Evolutionary conservation across 2,329 filamentous ascomycete species (phyloP).

Genomic region (Emmonsiellopsis sp.): DNA sequence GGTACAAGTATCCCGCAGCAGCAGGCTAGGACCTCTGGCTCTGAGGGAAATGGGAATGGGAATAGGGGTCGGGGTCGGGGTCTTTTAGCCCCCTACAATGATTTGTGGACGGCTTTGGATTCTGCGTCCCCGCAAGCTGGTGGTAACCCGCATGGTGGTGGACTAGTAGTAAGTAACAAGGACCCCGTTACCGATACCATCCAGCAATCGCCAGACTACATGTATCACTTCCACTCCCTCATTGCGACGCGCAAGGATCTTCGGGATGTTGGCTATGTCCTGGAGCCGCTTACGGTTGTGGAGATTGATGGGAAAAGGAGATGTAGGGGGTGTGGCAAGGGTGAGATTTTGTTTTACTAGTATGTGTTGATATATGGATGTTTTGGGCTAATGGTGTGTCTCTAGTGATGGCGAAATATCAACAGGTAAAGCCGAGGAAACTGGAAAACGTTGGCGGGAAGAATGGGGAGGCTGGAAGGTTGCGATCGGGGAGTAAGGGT

Average conservation of each 20-base stretch:
- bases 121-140: too few species aligned
- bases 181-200: too few species aligned
- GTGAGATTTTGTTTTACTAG: not conserved
- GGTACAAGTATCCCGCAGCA: too few species aligned
- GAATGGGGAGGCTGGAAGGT: not conserved
- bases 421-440: not conserved
- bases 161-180: too few species aligned
- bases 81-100: too few species aligned
- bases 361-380: not conserved
- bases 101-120: too few species aligned
- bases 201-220: not conserved
- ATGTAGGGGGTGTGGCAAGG: slow-evolving; percentile 6
- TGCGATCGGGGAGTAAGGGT: not conserved
- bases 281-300: slow-evolving; percentile 6
- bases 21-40: too few species aligned
- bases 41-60: too few species aligned
- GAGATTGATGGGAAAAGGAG: slow-evolving; percentile 12
- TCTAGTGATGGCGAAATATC: not conserved
- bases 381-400: not conserved
- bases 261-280: slow-evolving; percentile 9
- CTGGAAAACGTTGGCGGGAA: not conserved
- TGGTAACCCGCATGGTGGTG: too few species aligned
- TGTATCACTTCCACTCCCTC: slow-evolving; percentile 9
- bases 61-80: too few species aligned
- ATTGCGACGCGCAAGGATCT: slow-evolving; percentile 7